Conservation (phyloP, 805 yeast species). For the Kuraishia floccosa region DNA sequence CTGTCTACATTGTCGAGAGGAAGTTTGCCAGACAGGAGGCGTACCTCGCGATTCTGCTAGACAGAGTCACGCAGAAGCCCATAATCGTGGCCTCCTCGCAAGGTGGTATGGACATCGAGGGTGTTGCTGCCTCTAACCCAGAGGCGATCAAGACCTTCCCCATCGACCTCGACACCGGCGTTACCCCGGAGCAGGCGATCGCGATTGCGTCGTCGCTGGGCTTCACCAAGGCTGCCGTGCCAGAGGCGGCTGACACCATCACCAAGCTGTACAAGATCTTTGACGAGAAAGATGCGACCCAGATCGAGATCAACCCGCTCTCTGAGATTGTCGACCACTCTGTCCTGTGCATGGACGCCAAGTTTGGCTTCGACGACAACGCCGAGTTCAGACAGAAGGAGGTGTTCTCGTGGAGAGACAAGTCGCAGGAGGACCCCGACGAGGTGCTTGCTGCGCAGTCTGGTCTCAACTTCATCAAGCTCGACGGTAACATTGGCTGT, state of each 20-base stretch:
- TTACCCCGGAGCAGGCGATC: conserved; percentile 64
- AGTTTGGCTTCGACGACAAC: conserved; percentile 95
- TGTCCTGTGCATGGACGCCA: conserved; percentile 98
- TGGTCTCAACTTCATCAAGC: conserved; percentile 91
- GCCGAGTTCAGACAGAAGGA: conserved; percentile 93
- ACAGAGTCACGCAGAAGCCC: conserved; percentile 84
- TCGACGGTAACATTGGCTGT: conserved; percentile 98
- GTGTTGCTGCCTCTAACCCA: conserved; percentile 89
- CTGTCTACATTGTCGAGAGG: conserved; percentile 92
- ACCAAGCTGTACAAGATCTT: conserved; percentile 84
- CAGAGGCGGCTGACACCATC: conserved; percentile 82
- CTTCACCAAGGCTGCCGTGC: conserved; percentile 63
- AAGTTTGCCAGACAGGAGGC: conserved; percentile 92
- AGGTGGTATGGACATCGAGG: conserved; percentile 99
- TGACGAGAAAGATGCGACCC: conserved; percentile 89
- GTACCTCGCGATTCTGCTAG: conserved; percentile 88
- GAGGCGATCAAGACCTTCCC: conserved; percentile 83
- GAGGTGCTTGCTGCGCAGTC: conserved; percentile 87
- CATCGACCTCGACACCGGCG: conserved; percentile 68
- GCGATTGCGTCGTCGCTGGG: conserved; percentile 76
- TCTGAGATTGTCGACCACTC: conserved; percentile 85
- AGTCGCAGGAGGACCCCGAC: conserved; percentile 95
- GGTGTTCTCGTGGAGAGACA: conserved; percentile 93
- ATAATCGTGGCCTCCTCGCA: conserved; percentile 92
- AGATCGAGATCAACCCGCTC: conserved; percentile 97